Conservation (phyloP, 176 grass and related monocot species). For the Oryza punctata region DNA sequence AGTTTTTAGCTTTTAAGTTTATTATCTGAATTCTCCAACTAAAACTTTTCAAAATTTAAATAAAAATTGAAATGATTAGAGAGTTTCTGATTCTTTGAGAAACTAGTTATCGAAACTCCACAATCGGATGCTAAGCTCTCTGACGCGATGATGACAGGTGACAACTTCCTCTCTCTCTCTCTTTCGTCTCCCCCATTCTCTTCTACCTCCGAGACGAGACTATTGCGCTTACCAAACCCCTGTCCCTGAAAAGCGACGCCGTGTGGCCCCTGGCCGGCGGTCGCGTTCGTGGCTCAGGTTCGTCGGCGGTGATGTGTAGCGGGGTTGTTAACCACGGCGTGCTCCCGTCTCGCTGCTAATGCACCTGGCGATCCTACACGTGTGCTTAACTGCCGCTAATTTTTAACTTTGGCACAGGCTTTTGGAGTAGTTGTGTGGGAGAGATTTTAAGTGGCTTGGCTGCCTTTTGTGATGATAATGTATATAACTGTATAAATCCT, state of each 20-base stretch:
- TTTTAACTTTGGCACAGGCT: neutral
- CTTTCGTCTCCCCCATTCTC: neutral
- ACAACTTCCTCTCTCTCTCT: neutral
- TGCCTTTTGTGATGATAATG: neutral
- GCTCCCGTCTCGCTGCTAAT: slow-evolving; percentile 10
- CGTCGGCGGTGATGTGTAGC: neutral
- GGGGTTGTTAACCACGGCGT: slow-evolving; percentile 33
- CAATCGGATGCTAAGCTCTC: neutral
- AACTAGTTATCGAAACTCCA: too few species aligned
- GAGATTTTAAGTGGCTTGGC: neutral
- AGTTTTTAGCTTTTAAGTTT: too few species aligned
- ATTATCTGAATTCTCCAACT: too few species aligned
- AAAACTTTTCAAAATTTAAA: too few species aligned
- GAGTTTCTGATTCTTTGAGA: too few species aligned
- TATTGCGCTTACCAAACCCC: slow-evolving; percentile 65
- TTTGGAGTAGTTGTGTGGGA: slow-evolving; percentile 31
- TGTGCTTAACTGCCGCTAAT: slow-evolving; percentile 11
- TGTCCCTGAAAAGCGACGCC: slow-evolving; percentile 47
- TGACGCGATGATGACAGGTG: slow-evolving; percentile 22
- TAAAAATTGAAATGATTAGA: too few species aligned
- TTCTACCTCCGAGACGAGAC: slow-evolving; percentile 16
- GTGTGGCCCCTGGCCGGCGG: neutral
- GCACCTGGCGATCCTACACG: slow-evolving; percentile 23
- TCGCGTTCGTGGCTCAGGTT: slow-evolving; percentile 41
- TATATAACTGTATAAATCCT: neutral